These are phyloP conservation scores for Candida sphagnicola DNA, from an alignment of 805 yeast species.

Conservation along the genomic window DNA sequence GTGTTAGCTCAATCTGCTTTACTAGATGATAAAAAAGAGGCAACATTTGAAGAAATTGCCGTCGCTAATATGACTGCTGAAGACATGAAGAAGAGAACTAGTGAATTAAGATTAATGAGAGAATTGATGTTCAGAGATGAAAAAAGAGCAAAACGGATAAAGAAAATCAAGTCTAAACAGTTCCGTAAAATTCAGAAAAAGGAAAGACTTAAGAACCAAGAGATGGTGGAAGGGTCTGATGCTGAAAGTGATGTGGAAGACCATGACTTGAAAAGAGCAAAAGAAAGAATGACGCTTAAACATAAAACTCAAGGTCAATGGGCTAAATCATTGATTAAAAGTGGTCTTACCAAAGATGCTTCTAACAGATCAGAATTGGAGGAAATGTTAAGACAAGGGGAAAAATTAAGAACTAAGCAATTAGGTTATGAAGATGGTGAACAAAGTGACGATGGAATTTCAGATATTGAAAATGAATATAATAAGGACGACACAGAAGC, in stretches of 20 bases:
- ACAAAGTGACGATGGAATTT: constrained; percentile 49
- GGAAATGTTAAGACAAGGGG: constrained; percentile 90
- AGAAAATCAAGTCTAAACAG: constrained; percentile 91
- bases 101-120: constrained; percentile 85
- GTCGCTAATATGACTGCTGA: constrained; percentile 77
- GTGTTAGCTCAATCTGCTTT: constrained; percentile 64
- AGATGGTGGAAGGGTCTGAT: constrained; percentile 59
- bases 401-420: constrained; percentile 67
- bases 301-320: constrained; percentile 86
- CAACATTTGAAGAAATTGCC: constrained; percentile 84
- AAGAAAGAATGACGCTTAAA: constrained; percentile 87
- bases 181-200: constrained; percentile 83
- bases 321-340: constrained; percentile 86
- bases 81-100: constrained; percentile 71
- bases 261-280: constrained; percentile 72
- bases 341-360: constrained; percentile 86
- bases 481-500: constrained; percentile 29
- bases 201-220: constrained; percentile 68
- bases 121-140: constrained; percentile 97
- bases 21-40: constrained; percentile 67
- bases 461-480: constrained; percentile 42
- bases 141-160: constrained; percentile 81
- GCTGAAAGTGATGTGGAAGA: constrained; percentile 53
- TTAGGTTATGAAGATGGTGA: constrained; percentile 58
- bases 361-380: constrained; percentile 85